Conservation (phyloP, 2,329 filamentous ascomycete species). For the Hirsutella minnesotensis region DNA sequence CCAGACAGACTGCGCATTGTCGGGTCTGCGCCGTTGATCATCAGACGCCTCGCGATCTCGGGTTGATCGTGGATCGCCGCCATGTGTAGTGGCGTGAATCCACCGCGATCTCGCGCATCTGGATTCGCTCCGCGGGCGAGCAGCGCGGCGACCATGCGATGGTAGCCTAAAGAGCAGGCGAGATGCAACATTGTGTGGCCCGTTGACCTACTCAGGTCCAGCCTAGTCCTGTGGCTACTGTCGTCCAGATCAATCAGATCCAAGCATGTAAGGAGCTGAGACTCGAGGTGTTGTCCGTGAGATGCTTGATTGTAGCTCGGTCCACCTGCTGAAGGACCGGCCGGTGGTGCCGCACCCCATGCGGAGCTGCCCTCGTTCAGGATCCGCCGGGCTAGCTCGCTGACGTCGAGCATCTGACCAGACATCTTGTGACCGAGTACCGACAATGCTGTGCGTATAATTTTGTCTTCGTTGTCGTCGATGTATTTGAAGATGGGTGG, state of each 20-base stretch:
- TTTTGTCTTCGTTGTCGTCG: constrained; percentile 56
- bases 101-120: constrained; percentile 63
- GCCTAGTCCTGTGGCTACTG: constrained; percentile 52
- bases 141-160: constrained; percentile 64
- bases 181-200: constrained; percentile 76
- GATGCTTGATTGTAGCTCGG: constrained; percentile 30
- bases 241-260: constrained; percentile 71
- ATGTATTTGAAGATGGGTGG: constrained; percentile 58
- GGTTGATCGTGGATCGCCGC: constrained; percentile 65
- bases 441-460: constrained; percentile 55
- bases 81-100: constrained; percentile 73
- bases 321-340: constrained; percentile 28
- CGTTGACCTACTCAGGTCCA: constrained; percentile 52
- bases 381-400: constrained; percentile 49
- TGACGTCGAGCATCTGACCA: constrained; percentile 48
- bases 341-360: constrained; percentile 33
- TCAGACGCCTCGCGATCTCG: constrained; percentile 64
- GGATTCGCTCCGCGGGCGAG: constrained; percentile 68
- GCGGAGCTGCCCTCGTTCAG: constrained; percentile 34
- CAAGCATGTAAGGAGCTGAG: constrained; percentile 59
- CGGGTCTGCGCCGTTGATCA: constrained; percentile 62
- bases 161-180: constrained; percentile 62
- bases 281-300: constrained; percentile 43
- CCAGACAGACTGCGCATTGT: constrained; percentile 57
- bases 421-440: constrained; percentile 54